Evolutionary conservation across 2,329 filamentous ascomycete species (phyloP).

Genomic region (Trichoderma sp.): DNA sequence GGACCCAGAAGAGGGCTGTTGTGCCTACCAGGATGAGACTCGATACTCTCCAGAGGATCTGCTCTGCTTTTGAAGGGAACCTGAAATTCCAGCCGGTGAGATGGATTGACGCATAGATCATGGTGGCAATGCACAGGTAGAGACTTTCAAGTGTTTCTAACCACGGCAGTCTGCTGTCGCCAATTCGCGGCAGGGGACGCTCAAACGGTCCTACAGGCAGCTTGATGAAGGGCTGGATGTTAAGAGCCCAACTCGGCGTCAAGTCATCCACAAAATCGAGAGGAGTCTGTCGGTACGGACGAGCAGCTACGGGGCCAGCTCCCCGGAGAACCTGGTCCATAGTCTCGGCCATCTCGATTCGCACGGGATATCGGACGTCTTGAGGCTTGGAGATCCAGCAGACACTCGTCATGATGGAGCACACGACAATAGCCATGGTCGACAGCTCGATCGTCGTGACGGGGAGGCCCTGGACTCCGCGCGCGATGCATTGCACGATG

Average conservation of each 20-base stretch:
- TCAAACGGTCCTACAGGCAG: background rate
- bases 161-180: background rate
- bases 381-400: background rate
- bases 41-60: background rate
- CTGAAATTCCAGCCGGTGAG: background rate
- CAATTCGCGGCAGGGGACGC: background rate
- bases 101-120: background rate
- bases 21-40: background rate
- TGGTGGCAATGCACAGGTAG: background rate
- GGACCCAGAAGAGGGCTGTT: background rate
- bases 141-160: background rate
- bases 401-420: background rate
- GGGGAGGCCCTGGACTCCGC: background rate
- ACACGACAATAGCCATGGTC: background rate
- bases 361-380: background rate
- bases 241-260: slow-evolving; percentile 1
- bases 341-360: background rate
- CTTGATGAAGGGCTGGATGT: background rate
- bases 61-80: background rate
- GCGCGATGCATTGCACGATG: background rate
- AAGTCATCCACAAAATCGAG: background rate
- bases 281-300: background rate
- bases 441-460: background rate
- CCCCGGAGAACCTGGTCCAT: background rate
- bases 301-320: background rate